These are phyloP conservation scores for Neoscytalidium dimidiatum DNA, from an alignment of 2,329 filamentous ascomycete species.

Conservation along the genomic window DNA sequence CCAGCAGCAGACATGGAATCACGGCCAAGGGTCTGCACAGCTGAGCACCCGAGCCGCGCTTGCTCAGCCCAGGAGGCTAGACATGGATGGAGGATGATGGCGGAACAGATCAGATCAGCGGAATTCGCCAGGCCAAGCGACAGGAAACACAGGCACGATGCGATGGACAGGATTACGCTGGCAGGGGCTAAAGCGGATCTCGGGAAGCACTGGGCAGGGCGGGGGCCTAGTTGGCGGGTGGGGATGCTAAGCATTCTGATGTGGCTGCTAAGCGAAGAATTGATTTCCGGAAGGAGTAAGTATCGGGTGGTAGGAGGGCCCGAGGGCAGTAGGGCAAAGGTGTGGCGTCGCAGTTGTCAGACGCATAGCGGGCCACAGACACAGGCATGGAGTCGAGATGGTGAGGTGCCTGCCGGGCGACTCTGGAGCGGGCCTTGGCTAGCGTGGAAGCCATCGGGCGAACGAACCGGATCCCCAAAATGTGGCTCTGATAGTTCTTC, in stretches of 20 bases:
- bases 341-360: background rate
- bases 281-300: background rate
- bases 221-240: background rate
- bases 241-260: conserved; percentile 1
- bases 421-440: background rate
- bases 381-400: no score
- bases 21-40: background rate
- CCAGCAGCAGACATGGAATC: background rate
- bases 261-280: background rate
- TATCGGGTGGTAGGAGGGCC: background rate
- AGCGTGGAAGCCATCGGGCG: background rate
- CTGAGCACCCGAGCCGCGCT: background rate
- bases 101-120: background rate
- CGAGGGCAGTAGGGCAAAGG: background rate
- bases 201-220: background rate
- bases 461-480: background rate
- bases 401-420: no score
- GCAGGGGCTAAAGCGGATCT: background rate
- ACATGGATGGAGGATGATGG: background rate
- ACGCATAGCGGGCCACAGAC: background rate
- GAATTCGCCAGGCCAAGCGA: background rate
- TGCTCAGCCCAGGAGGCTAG: background rate
- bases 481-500: background rate
- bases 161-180: background rate
- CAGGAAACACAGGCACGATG: background rate